These are phyloP conservation scores for Euphrasia arctica DNA, from an alignment of 305 asterid species.

Conservation along the genomic window DNA sequence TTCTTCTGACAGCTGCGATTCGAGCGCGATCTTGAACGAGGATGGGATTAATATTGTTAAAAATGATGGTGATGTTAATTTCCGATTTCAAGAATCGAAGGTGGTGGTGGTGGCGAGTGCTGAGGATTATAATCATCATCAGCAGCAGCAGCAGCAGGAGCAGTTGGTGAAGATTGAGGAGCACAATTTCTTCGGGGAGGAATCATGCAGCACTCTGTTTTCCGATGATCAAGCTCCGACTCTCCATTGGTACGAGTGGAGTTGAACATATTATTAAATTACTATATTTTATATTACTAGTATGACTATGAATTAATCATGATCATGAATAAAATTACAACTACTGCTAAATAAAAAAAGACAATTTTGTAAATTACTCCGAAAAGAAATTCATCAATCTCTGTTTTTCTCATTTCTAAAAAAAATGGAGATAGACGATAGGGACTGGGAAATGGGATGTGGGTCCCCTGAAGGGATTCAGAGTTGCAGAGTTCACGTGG, in stretches of 20 bases:
- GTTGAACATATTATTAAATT: conserved; percentile 22
- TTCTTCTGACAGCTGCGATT: conserved; percentile 61
- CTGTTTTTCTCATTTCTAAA: not conserved
- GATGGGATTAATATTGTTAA: conserved; percentile 27
- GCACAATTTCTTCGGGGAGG: conserved; percentile 74
- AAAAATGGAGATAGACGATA: conserved; percentile 18
- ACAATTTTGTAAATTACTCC: conserved; percentile 29
- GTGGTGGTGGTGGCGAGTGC: not conserved
- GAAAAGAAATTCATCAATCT: not conserved
- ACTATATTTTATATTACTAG: too few species aligned
- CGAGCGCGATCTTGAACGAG: conserved; percentile 78
- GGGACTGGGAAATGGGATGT: conserved; percentile 18
- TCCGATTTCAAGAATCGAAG: not conserved
- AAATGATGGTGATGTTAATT: conserved; percentile 35
- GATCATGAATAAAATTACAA: not conserved
- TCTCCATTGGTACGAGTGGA: conserved; percentile 87
- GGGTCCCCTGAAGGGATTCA: conserved; percentile 9
- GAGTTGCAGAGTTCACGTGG: conserved; percentile 42
- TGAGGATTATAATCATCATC: not conserved
- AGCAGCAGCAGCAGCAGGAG: conserved; percentile 31
- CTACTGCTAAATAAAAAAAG: not conserved
- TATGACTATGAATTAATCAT: not conserved
- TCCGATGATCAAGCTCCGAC: conserved; percentile 83
- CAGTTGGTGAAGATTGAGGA: conserved; percentile 83
- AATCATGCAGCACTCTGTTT: conserved; percentile 68